These are phyloP conservation scores for Athelia psychrophila DNA, from an alignment of 1,284 basidiomycete species.

Conservation along the genomic window DNA sequence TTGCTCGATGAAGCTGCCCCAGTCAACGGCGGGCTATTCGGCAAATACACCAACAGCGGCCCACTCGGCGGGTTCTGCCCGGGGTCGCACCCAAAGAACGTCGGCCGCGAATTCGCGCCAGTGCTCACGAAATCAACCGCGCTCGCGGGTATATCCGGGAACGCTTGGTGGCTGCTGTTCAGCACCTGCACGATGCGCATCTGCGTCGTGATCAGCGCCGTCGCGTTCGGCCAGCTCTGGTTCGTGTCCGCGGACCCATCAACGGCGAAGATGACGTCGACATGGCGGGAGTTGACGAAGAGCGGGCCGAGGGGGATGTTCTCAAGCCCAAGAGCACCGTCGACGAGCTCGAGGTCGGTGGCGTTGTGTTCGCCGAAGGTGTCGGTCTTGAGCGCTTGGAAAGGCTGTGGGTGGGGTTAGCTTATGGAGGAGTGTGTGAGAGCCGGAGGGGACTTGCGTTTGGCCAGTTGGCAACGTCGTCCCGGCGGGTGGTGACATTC, in stretches of 20 bases:
- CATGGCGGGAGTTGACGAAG: conserved; percentile 55
- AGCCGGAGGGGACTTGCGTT: conserved; percentile 32
- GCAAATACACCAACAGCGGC: conserved; percentile 60
- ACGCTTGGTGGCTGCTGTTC: conserved; percentile 50
- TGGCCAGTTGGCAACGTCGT: conserved; percentile 70
- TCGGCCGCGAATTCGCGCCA: conserved; percentile 67
- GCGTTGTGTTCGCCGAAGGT: conserved; percentile 47
- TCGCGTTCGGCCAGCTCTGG: conserved; percentile 66
- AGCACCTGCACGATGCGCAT: conserved; percentile 37
- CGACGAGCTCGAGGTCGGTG: conserved; percentile 54
- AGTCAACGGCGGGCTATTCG: conserved; percentile 59
- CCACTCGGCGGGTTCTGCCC: conserved; percentile 44
- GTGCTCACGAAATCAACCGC: conserved; percentile 53
- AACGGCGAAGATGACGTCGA: conserved; percentile 71
- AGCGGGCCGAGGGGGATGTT: conserved; percentile 66
- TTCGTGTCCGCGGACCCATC: conserved; percentile 55
- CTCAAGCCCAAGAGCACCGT: conserved; percentile 58
- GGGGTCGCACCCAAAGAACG: conserved; percentile 77
- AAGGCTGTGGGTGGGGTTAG: conserved; percentile 34
- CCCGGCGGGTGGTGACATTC: conserved; percentile 46
- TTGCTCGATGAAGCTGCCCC: conserved; percentile 58
- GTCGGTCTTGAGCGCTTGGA: conserved; percentile 41
- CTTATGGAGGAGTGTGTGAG: conserved; percentile 28
- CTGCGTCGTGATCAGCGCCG: conserved; percentile 29
- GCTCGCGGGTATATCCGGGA: conserved; percentile 60